These are phyloP conservation scores for Tranzscheliella williamsii DNA, from an alignment of 1,284 basidiomycete genomes.

Conservation along the genomic window DNA sequence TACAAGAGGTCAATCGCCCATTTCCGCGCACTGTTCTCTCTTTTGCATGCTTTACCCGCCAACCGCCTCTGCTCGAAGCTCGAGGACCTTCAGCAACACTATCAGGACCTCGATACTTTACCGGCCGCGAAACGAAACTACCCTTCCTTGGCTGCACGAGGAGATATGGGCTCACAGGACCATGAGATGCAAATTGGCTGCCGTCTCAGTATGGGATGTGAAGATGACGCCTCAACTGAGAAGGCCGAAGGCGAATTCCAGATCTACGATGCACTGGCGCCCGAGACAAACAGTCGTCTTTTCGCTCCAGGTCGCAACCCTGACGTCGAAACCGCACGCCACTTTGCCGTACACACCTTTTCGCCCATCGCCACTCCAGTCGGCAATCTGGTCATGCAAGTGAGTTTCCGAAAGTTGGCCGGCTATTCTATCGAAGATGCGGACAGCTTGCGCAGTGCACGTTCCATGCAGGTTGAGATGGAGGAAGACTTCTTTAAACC, in stretches of 20 bases:
- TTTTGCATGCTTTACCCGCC: conserved; percentile 49
- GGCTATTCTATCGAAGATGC: conserved; percentile 38
- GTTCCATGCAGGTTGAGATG: conserved; percentile 29
- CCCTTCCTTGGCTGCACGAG: conserved; percentile 11
- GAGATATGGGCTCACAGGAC: conserved; percentile 16
- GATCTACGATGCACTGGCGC: background rate
- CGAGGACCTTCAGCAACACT: conserved; percentile 6
- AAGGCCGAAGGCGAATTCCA: background rate
- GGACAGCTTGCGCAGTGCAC: conserved; percentile 8
- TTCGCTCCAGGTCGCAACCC: background rate
- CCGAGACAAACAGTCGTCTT: background rate
- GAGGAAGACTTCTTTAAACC: conserved; percentile 50
- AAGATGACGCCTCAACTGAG: background rate
- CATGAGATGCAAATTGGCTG: conserved; percentile 41
- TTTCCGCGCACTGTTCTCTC: conserved; percentile 56
- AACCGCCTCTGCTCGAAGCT: conserved; percentile 44
- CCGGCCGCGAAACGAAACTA: background rate
- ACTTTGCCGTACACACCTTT: conserved; percentile 11
- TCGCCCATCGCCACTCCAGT: conserved; percentile 20
- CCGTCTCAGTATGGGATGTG: conserved; percentile 28
- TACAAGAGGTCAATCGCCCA: conserved; percentile 61
- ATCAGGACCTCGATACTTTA: background rate
- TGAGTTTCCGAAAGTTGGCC: conserved; percentile 34
- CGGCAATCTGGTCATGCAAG: conserved; percentile 28
- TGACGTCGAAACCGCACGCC: background rate